Evolutionary conservation across 2,329 filamentous ascomycete species (phyloP), one percentile per base, ranked within the genome.

Genomic region (Daldinia sp.): DNA sequence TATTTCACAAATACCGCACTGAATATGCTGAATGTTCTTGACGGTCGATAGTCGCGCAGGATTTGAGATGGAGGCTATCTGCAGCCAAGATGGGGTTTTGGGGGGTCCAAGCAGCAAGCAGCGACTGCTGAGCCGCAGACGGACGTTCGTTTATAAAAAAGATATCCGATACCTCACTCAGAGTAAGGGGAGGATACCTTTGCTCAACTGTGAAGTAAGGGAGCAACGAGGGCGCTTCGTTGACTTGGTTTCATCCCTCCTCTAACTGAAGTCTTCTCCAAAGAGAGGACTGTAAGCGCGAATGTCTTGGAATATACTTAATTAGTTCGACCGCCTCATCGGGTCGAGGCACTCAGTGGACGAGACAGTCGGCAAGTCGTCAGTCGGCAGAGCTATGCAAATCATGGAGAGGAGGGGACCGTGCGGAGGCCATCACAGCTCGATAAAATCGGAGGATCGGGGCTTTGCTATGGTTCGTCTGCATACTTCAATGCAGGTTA

Each of bases 271-370:
- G 41, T 34, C 30, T 11, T 37, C 27, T 29, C 15, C 29, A 27
- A 41, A 60, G 54, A 59, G 45, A 64, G 41, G 51, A 49, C 9
- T 19, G 27, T 66, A 66, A 66, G 66, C 66, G 66, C 65, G 65
- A 63, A 49, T 23, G 62, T 41, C 53, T 55, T 48, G 56, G 48
- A 56, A 65, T 65, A 63, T 65, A n/a, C n/a, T n/a, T n/a, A n/a
- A n/a, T 23, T 67, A 49, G 13, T 30, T 66, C 61, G 50, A 49
- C 54, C 61, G 64, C 57, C 49, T 64, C 50, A 47, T 58, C 35
- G 37, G 52, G 52, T 58, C 57, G 45, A 56, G 54, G 57, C 53
- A 66, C 50, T 67, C 58, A 43, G 56, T 60, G 23, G 48, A 51
- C 41, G 15, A 67, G 32, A 34, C 13, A 58, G 53, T 53, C 43